phyloP scores from a whole-genome alignment of 768 basidiomycete genomes.

The Harrya chromipes region DNA sequence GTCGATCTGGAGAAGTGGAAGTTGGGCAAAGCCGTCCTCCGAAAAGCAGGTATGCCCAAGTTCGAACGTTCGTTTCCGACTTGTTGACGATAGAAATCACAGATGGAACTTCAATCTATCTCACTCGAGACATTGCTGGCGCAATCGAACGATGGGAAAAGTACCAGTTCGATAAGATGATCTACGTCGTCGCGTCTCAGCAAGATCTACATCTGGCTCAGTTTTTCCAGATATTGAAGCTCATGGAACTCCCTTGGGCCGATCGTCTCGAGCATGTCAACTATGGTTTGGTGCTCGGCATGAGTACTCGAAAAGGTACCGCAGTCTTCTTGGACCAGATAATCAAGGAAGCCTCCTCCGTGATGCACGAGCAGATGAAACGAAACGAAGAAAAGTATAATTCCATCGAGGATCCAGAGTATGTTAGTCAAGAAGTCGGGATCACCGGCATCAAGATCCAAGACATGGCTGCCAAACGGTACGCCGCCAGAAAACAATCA shows the following conservation, averaged over 20 bases:
- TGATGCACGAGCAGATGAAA: constrained; percentile 97
- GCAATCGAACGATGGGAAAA: constrained; percentile 90
- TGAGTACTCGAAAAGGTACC: constrained; percentile 92
- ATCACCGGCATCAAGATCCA: constrained; percentile 97
- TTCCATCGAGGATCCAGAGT: constrained; percentile 83
- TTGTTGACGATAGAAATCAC: background rate
- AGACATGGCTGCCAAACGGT: constrained; percentile 95
- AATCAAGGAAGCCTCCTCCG: constrained; percentile 78
- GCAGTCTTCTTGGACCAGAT: constrained; percentile 95
- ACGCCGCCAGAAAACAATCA: constrained; percentile 16
- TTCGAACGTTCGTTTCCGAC: no score
- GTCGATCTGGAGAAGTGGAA: constrained; percentile 89
- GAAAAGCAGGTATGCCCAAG: constrained; percentile 65
- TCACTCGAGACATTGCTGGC: constrained; percentile 93
- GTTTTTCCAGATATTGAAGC: constrained; percentile 88
- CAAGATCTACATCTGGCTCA: constrained; percentile 87
- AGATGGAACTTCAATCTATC: constrained; percentile 94
- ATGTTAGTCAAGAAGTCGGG: constrained; percentile 77
- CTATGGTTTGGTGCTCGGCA: constrained; percentile 89
- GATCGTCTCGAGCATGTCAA: constrained; percentile 81
- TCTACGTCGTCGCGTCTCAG: constrained; percentile 87
- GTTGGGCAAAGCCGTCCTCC: constrained; percentile 84
- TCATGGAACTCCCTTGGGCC: constrained; percentile 91
- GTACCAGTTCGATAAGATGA: constrained; percentile 90
- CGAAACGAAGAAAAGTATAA: constrained; percentile 92